A percentile compares a stretch with the other conserved stretches of the same genome.
Evolutionary conservation across 2,329 filamentous ascomycete species (phyloP).

Genomic region (Fusarium liriodendri): DNA sequence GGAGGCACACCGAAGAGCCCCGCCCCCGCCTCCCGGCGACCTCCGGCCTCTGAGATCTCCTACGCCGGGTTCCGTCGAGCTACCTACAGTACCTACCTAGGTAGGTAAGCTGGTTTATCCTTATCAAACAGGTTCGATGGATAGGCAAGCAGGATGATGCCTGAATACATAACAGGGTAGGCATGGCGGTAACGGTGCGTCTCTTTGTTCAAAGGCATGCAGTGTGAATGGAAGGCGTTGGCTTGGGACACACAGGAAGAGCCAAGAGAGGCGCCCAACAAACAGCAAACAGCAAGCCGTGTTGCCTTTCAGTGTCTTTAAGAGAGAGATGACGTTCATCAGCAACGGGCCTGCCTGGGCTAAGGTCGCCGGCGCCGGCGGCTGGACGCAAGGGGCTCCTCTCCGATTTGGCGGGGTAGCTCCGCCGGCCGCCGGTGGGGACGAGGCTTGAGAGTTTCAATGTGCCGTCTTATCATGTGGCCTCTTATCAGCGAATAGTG

Average conservation of each 20-base stretch:
- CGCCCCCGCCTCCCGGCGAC: constrained; percentile 42
- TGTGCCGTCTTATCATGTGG: constrained; percentile 41
- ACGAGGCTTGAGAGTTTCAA: constrained; percentile 34
- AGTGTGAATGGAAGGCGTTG: background rate
- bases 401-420: constrained; percentile 44
- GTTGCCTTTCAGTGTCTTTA: background rate
- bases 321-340: background rate
- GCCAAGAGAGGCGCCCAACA: constrained; percentile 1
- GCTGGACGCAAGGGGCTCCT: constrained; percentile 36
- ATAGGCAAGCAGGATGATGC: background rate
- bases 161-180: background rate
- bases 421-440: constrained; percentile 33
- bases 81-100: background rate
- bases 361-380: constrained; percentile 13
- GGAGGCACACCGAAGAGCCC: constrained; percentile 24
- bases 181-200: background rate
- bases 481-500: constrained; percentile 41
- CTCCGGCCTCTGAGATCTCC: constrained; percentile 33
- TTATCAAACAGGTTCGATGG: constrained; percentile 12
- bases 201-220: background rate
- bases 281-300: background rate
- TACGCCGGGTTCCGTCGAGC: constrained; percentile 28
- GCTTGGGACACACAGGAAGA: constrained; percentile 3
- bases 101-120: background rate
- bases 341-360: background rate